These are phyloP conservation scores for Rhexocercosporidium sp. DNA, from an alignment of 2,329 filamentous ascomycete genomes.

Conservation along the genomic window DNA sequence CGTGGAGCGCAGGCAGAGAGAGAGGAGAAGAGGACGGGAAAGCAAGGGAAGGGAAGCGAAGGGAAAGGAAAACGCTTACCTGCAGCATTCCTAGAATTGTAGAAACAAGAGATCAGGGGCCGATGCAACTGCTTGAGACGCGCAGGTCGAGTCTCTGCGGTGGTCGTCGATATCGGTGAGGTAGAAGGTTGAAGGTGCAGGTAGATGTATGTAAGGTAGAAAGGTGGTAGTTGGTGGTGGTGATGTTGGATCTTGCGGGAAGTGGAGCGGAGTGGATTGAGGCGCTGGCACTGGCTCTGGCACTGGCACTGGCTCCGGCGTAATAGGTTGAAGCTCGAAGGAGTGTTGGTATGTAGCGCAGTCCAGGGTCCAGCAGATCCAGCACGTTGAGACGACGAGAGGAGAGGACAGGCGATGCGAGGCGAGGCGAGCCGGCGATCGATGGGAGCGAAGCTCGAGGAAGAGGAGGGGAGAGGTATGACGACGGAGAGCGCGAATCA, in stretches of 20 bases:
- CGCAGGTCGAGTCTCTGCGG: conserved; percentile 10
- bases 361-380: conserved; percentile 1
- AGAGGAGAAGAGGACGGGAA: neutral
- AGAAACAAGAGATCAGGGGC: conserved; percentile 17
- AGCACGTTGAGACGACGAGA: neutral
- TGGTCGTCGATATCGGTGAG: conserved; percentile 36
- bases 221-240: neutral
- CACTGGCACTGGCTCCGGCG: neutral
- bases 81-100: conserved; percentile 41
- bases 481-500: conserved; percentile 1
- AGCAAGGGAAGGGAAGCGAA: neutral
- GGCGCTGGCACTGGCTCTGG: neutral
- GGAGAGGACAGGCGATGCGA: no score
- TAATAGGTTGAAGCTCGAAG: neutral
- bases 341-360: no score
- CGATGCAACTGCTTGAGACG: conserved; percentile 1
- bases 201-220: conserved; percentile 15
- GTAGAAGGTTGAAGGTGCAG: conserved; percentile 16
- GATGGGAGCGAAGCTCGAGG: no score
- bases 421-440: no score
- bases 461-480: neutral
- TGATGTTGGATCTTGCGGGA: neutral
- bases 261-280: neutral
- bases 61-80: conserved; percentile 36
- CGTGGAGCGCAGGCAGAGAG: conserved; percentile 8